Evolutionary conservation across 2,329 filamentous ascomycete genomes (phyloP), one percentile per base, ranked within the genome.

Genomic region (Pezicula neosporulosa): DNA sequence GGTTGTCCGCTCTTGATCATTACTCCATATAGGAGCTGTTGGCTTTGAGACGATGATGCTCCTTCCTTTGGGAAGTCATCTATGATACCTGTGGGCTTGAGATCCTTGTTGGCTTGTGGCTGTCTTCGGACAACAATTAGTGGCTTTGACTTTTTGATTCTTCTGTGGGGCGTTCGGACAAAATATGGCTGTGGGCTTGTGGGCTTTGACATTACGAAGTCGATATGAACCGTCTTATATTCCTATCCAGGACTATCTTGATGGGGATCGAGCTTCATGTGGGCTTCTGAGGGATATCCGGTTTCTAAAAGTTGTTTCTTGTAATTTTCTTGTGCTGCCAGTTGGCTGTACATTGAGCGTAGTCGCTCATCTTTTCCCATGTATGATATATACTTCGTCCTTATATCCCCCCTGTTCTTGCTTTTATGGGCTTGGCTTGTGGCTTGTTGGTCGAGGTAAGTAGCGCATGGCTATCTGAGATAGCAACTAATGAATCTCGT

Each of bases 1-100:
- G 65, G 64, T 66, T 68, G 65, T 68, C 56, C 63, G 65, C 65
- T 67, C 64, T 67, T 66, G 62, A 68, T 61, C 64, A 60, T 56
- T 65, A 60, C 62, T 64, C 55, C 49, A 54, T 42, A 57, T 51
- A 55, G 60, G 62, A 65, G 63, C 53, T 64, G 65, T 68, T 64
- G 65, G 64, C 61, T 63, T 67, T 66, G 64, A 66, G 62, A 66
- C 63, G 19, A 44, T 21, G 16, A 49, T 35, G 38, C 28, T 30
- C 38, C 48, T 52, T 49, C 48, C 48, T 47, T 56, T 51, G 42
- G 44, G 53, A 42, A 52, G 52, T 47, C 39, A 43, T 42, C 38
- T 57, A 60, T 46, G 58, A 57, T 60, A 47, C 49, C 54, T 65
- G 60, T 65, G 61, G 63, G 58, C 60, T 65, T 65, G 59, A 63